A percentile compares a stretch with the other conserved stretches of the same genome.
Evolutionary conservation across 495 filamentous ascomycete species (phyloP).

Genomic region (Podospora australis): DNA sequence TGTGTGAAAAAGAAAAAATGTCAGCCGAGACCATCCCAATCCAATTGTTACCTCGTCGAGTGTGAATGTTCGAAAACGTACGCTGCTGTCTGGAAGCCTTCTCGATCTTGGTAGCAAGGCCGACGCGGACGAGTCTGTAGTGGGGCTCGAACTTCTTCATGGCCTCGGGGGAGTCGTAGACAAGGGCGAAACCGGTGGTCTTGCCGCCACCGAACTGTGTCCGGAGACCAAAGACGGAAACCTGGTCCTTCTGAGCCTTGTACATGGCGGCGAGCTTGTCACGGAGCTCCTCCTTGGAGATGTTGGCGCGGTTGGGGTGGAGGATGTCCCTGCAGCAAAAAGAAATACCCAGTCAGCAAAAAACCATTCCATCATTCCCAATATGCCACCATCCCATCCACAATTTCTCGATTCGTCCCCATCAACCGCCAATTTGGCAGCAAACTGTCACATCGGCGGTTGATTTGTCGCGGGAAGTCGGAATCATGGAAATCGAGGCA

Average conservation of each 20-base stretch:
- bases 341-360: slow-evolving; percentile 9
- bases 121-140: slow-evolving; percentile 91
- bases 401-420: neutral
- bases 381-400: neutral
- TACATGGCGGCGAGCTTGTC: slow-evolving; percentile 90
- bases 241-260: slow-evolving; percentile 93
- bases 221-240: slow-evolving; percentile 95
- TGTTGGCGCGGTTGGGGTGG: slow-evolving; percentile 95
- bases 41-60: neutral
- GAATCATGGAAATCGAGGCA: slow-evolving; percentile 1
- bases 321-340: slow-evolving; percentile 77
- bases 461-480: too few species aligned
- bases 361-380: neutral
- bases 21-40: slow-evolving; percentile 23
- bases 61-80: slow-evolving; percentile 59
- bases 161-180: slow-evolving; percentile 95
- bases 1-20: slow-evolving; percentile 14
- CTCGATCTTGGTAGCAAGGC: slow-evolving; percentile 87
- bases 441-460: slow-evolving; percentile 8
- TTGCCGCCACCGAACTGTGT: slow-evolving; percentile 99
- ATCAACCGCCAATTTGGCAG: slow-evolving; percentile 5
- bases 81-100: slow-evolving; percentile 95
- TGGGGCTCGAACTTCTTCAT: slow-evolving; percentile 99
- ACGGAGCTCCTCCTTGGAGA: slow-evolving; percentile 97
- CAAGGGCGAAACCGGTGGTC: slow-evolving; percentile 95